Conservation (phyloP, 257 asterid species). For the Misopates orontium region DNA sequence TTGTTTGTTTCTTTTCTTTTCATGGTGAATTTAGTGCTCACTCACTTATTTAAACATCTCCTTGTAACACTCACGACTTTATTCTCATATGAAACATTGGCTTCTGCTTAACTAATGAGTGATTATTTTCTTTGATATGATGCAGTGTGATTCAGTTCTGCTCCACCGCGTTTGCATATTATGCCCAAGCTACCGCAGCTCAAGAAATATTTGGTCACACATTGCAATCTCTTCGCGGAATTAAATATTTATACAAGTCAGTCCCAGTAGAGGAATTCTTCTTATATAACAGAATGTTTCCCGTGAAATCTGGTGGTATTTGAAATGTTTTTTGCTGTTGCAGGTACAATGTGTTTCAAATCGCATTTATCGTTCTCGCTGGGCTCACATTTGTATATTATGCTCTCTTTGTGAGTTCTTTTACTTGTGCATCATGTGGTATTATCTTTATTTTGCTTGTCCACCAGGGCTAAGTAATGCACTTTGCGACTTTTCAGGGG, state of each 20-base stretch:
- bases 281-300: background rate
- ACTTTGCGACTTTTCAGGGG: constrained; percentile 48
- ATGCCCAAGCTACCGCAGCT: constrained; percentile 98
- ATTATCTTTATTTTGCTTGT: constrained; percentile 10
- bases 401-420: constrained; percentile 71
- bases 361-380: constrained; percentile 80
- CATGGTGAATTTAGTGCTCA: background rate
- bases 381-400: constrained; percentile 94
- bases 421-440: background rate
- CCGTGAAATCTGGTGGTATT: constrained; percentile 15
- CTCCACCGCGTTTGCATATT: constrained; percentile 93
- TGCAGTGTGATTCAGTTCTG: constrained; percentile 99
- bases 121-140: constrained; percentile 16
- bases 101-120: constrained; percentile 23
- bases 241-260: constrained; percentile 93
- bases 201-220: constrained; percentile 99
- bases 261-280: constrained; percentile 33
- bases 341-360: constrained; percentile 98
- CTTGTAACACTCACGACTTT: background rate
- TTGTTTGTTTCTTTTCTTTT: background rate
- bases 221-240: constrained; percentile 94
- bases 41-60: background rate
- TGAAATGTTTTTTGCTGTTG: constrained; percentile 24
- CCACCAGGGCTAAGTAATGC: constrained; percentile 13
- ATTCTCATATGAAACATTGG: constrained; percentile 6